These are phyloP conservation scores for Hemileia vastatrix DNA, from an alignment of 1,284 basidiomycete genomes.

Conservation along the genomic window DNA sequence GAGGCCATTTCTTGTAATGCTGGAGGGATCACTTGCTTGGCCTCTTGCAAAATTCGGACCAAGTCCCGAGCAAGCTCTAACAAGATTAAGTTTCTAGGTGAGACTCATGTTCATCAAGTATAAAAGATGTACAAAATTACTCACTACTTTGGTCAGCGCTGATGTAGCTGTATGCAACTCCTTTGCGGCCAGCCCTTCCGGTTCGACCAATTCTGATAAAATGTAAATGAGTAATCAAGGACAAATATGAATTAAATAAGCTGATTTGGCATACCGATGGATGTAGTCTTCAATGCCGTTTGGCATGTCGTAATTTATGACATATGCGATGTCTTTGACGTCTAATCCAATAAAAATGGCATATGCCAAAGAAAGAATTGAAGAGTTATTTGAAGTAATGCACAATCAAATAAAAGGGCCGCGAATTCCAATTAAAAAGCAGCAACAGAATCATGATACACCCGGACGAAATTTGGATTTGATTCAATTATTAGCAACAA, in stretches of 20 bases:
- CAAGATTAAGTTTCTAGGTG: constrained; percentile 50
- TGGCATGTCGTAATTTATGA: constrained; percentile 35
- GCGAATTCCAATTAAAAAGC: no score
- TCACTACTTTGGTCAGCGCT: constrained; percentile 40
- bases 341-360: no score
- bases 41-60: constrained; percentile 75
- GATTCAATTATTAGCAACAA: no score
- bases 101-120: background rate
- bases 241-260: constrained; percentile 29
- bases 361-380: no score
- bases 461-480: no score
- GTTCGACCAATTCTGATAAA: constrained; percentile 52
- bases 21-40: constrained; percentile 74
- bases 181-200: constrained; percentile 51
- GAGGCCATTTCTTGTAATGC: constrained; percentile 88
- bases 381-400: background rate
- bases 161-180: constrained; percentile 89
- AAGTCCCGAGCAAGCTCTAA: constrained; percentile 88
- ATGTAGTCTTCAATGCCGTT: constrained; percentile 36
- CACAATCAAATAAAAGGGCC: no score
- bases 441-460: no score
- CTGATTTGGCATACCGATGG: constrained; percentile 19
- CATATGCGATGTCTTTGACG: constrained; percentile 40
- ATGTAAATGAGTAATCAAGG: constrained; percentile 15
- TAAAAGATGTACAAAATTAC: constrained; percentile 2